Percentiles rank a stretch among this genome's conserved stretches.
Conservation (phyloP, 106 monocot species). For the Acorus gramineus region DNA sequence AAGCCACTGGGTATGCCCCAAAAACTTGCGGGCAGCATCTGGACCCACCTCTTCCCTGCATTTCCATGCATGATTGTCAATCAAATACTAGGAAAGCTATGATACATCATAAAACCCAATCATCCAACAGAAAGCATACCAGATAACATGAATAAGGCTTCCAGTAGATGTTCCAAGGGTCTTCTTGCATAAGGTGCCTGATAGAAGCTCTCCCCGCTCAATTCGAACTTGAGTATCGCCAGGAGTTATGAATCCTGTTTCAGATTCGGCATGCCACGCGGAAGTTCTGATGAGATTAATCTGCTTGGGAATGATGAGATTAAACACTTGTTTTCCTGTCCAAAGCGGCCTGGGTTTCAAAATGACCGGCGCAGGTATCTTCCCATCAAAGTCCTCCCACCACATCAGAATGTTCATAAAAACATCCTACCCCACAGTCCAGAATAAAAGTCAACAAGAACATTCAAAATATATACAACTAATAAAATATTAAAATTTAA, state of each 20-base stretch:
- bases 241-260: conserved; percentile 74
- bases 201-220: conserved; percentile 83
- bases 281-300: conserved; percentile 76
- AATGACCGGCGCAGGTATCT: conserved; percentile 91
- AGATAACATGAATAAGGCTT: conserved; percentile 94
- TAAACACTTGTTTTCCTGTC: conserved; percentile 99
- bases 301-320: conserved; percentile 96
- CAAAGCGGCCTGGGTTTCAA: conserved; percentile 92
- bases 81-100: not conserved
- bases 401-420: conserved; percentile 99
- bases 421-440: conserved; percentile 59
- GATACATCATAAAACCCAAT: not conserved
- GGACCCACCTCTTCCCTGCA: conserved; percentile 99
- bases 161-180: conserved; percentile 84
- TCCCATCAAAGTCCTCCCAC: conserved; percentile 99
- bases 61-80: conserved; percentile 1
- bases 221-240: conserved; percentile 92
- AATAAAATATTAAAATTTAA: not conserved
- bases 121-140: conserved; percentile 28
- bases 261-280: conserved; percentile 78
- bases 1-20: conserved; percentile 97
- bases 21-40: conserved; percentile 94
- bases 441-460: not conserved
- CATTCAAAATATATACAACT: not conserved
- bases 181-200: conserved; percentile 92